Percentiles rank a stretch among this genome's conserved stretches.
Conservation (phyloP, 495 filamentous ascomycete species). For the Xylaria palmicola region DNA sequence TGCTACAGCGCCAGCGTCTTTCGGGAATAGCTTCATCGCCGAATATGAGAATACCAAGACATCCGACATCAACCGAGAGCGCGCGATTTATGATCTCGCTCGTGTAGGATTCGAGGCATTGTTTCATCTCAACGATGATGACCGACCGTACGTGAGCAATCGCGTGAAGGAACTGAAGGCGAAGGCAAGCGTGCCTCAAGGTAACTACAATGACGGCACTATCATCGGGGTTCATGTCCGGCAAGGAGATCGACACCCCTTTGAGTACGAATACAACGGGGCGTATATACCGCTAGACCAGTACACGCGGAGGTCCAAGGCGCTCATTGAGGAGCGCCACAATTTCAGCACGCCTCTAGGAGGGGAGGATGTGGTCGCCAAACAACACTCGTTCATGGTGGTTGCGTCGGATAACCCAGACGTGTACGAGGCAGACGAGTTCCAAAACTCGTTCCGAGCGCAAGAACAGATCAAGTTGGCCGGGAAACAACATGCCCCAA, state of each 20-base stretch:
- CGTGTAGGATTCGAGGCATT: constrained; percentile 63
- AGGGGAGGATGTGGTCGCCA: constrained; percentile 31
- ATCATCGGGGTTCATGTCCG: constrained; percentile 69
- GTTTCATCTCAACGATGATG: constrained; percentile 58
- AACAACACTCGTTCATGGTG: constrained; percentile 47
- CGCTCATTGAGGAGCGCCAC: constrained; percentile 40
- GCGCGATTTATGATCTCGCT: constrained; percentile 58
- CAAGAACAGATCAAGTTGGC: constrained; percentile 67
- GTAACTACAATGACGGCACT: constrained; percentile 40
- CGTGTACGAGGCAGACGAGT: constrained; percentile 58
- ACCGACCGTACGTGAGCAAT: constrained; percentile 53
- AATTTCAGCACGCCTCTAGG: constrained; percentile 34
- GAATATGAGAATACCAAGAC: constrained; percentile 48
- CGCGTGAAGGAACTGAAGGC: constrained; percentile 49
- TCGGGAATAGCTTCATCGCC: constrained; percentile 56
- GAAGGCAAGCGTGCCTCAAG: constrained; percentile 42
- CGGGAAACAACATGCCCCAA: constrained; percentile 49
- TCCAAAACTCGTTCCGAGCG: constrained; percentile 49
- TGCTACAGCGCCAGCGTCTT: constrained; percentile 55
- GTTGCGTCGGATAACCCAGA: constrained; percentile 72
- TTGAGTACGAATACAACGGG: constrained; percentile 63
- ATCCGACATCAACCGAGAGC: constrained; percentile 48
- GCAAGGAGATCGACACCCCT: constrained; percentile 67
- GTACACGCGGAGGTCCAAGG: constrained; percentile 52
- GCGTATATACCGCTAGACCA: constrained; percentile 66